These are phyloP conservation scores for Trichoderma polysporum DNA, from an alignment of 2,329 filamentous ascomycete species.

Conservation along the genomic window DNA sequence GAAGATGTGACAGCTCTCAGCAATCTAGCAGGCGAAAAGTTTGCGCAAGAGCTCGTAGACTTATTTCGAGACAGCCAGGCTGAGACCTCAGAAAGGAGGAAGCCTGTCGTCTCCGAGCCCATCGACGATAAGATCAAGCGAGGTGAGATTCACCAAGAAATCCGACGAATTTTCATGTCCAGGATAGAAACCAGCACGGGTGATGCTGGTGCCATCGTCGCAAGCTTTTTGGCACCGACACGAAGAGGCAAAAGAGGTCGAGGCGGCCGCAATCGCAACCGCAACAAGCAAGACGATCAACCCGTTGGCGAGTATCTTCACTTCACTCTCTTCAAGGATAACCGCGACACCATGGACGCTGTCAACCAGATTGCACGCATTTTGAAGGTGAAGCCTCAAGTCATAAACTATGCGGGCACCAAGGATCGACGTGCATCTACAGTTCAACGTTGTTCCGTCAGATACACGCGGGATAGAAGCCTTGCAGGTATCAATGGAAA, in stretches of 20 bases:
- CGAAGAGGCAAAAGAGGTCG: constrained; percentile 34
- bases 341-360: constrained; percentile 94
- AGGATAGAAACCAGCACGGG: constrained; percentile 73
- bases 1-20: constrained; percentile 40
- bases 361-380: constrained; percentile 73
- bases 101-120: constrained; percentile 40
- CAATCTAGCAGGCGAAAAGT: constrained; percentile 40
- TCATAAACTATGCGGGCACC: constrained; percentile 76
- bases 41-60: constrained; percentile 42
- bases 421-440: constrained; percentile 89
- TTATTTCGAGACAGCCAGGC: constrained; percentile 42
- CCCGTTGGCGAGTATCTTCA: constrained; percentile 68
- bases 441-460: constrained; percentile 73
- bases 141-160: constrained; percentile 54
- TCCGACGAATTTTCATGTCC: constrained; percentile 78
- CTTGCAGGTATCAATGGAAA: constrained; percentile 66
- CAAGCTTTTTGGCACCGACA: constrained; percentile 57
- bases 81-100: constrained; percentile 30
- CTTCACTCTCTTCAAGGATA: constrained; percentile 94
- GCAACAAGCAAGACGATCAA: constrained; percentile 32
- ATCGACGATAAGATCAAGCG: constrained; percentile 48
- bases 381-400: constrained; percentile 71
- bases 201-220: constrained; percentile 59
- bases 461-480: constrained; percentile 51
- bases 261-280: constrained; percentile 29